Conservation (phyloP, 164 flowering plant genomes). For the Umbellularia californica region DNA sequence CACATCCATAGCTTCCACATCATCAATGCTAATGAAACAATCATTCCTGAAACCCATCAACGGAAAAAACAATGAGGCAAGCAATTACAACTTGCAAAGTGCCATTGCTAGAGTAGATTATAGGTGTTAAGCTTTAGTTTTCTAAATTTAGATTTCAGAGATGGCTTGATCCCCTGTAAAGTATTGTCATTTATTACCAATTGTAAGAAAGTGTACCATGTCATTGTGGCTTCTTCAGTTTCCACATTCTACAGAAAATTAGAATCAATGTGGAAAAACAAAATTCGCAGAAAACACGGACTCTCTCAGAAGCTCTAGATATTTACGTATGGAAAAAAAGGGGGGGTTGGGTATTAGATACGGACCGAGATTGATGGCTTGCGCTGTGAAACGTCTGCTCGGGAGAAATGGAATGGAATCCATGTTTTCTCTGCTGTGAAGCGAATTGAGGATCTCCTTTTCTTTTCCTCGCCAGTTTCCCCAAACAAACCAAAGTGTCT, state of each 20-base stretch:
- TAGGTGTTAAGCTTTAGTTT: background rate
- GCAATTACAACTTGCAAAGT: background rate
- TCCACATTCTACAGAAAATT: background rate
- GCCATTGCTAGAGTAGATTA: background rate
- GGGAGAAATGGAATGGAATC: background rate
- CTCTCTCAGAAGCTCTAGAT: background rate
- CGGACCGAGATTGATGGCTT: conserved; percentile 15
- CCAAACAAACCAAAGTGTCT: too few species aligned
- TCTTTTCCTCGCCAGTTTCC: too few species aligned
- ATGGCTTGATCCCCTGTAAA: too few species aligned
- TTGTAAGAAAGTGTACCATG: too few species aligned
- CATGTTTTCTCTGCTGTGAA: background rate
- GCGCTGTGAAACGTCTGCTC: conserved; percentile 10
- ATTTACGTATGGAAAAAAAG: background rate
- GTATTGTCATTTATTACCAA: too few species aligned
- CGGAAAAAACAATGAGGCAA: background rate
- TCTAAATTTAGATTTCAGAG: too few species aligned
- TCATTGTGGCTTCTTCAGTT: background rate
- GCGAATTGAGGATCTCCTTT: too few species aligned
- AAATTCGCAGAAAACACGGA: background rate
- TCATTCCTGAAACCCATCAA: conserved; percentile 18
- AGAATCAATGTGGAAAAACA: background rate
- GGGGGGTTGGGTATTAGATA: background rate
- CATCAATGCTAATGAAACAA: conserved; percentile 18
- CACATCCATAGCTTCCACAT: conserved; percentile 26